Conservation (phyloP, 768 basidiomycete species). For the Daedaleopsis nitida region DNA sequence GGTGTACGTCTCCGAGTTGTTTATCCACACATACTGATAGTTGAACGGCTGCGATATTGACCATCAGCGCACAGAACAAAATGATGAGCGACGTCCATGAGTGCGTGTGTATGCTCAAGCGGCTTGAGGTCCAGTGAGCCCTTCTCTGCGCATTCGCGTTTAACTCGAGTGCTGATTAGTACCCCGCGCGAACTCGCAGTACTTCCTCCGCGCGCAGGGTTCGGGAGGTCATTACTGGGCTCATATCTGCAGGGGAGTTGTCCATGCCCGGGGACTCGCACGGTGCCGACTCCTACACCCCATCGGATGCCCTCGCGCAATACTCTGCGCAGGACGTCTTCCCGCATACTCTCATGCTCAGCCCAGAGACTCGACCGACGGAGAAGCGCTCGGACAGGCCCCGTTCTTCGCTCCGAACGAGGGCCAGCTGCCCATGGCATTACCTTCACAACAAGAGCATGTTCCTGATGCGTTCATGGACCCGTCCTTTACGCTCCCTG, state of each 20-base stretch:
- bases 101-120: slow-evolving; percentile 35
- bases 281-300: background rate
- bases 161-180: background rate
- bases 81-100: slow-evolving; percentile 44
- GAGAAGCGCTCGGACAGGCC: too few species aligned
- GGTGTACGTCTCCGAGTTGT: too few species aligned
- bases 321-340: background rate
- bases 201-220: background rate
- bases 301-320: background rate
- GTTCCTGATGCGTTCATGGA: background rate
- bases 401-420: too few species aligned
- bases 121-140: slow-evolving; percentile 16
- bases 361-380: too few species aligned
- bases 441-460: too few species aligned
- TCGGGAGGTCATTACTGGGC: background rate
- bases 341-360: too few species aligned
- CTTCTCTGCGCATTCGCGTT: background rate
- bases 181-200: background rate
- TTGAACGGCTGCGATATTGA: too few species aligned
- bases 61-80: too few species aligned
- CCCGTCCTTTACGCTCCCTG: slow-evolving; percentile 8
- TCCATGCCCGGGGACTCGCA: background rate
- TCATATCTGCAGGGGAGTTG: background rate
- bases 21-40: too few species aligned
- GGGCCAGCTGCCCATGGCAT: too few species aligned